Evolutionary conservation across 2,329 filamentous ascomycete genomes (phyloP), one percentile per base, ranked within the genome.

Genomic region (Drechslerella coelobrocha): DNA sequence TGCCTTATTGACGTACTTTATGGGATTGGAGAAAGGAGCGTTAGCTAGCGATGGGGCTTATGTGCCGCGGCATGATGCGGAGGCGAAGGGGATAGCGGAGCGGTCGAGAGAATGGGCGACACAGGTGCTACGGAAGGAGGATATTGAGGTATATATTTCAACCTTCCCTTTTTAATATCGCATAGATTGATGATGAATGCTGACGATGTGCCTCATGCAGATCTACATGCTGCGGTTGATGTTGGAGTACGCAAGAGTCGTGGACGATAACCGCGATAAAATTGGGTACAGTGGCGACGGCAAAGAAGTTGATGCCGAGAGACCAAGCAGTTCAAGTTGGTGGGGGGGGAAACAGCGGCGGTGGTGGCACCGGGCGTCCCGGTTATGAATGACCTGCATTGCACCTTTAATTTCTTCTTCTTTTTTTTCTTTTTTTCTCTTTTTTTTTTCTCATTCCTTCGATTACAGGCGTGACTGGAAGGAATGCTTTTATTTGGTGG

Each of bases 81-180:
- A 81, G 2, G 89, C 87, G 0, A 81, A 85, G 77, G 82, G 81
- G 76, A 89, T 92, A 75, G 89, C 89, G 10, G 78, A 80, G 45
- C 84, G 83, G 2, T 88, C 89, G 1, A 85, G 87, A 76, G 80
- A 81, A 29, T 92, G 89, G 89, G 87, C 88, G 0, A 84, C 86
- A 72, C 84, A 80, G 76, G 89, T 89, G 6, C 79, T 91, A 24
- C 80, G 89, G 65, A 84, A 82, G 74, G 88, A 90, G 75, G 73
- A 75, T 27, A 71, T 74, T 6, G 73, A 75, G 54, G 53, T 66
- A 19, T 12, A 29, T 48, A 7, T 19, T 39, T 9, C n/a, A n/a
- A n/a, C n/a, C n/a, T n/a, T n/a, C n/a, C n/a, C 21, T 8, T 1
- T 12, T 47, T n/a, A 14, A 8, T 12, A 47, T 60, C 10, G 2